Evolutionary conservation across 2,329 filamentous ascomycete species (phyloP), one percentile per base, ranked within the genome.

Genomic region (Colletotrichum agaves): DNA sequence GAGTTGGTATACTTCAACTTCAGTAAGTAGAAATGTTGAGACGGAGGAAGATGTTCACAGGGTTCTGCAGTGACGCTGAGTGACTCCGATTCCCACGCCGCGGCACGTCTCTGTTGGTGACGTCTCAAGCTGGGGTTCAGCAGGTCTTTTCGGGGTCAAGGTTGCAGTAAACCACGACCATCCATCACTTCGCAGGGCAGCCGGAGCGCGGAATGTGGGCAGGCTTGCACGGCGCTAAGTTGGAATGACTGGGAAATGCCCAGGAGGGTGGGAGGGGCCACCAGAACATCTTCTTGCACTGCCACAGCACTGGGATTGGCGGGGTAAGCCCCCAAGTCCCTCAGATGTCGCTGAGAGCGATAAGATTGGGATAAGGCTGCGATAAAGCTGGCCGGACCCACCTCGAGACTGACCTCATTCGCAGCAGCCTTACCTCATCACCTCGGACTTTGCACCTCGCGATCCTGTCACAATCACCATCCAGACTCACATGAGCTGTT

Each of bases 301-400:
- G 64, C 61, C 64, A 67, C 64, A 55, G 52, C 53, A 31, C 46
- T 50, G 23, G 61, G 23, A 60, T 64, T 44, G 64, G 64, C 53
- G 61, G 64, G 64, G 64, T 67, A 53, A 15, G 35, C 21, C 27
- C 27, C 27, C 27, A 7, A 27, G 35, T 37, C 10, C 23, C 17
- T 46, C 23, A 46, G 19, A n/a, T n/a, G n/a, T n/a, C n/a, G 43
- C 11, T 11, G 12, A n/a, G 41, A 27, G 35, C 11, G 58, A 67
- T 57, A 63, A 62, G 49, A 13, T 12, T 8, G 8, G 27, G 60
- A 58, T 63, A 53, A 50, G 43, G 27, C 56, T 35, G 33, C 21
- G 62, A 41, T 49, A 27, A 46, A 33, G 58, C 41, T 44, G 12
- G 19, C 12, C 11, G 27, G 52, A 12, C 53, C 60, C 52, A 46